Percentiles rank a stretch among this genome's conserved stretches.
Evolutionary conservation across 306 rosid genomes (phyloP).

Genomic region (Dalbergia cultrata): DNA sequence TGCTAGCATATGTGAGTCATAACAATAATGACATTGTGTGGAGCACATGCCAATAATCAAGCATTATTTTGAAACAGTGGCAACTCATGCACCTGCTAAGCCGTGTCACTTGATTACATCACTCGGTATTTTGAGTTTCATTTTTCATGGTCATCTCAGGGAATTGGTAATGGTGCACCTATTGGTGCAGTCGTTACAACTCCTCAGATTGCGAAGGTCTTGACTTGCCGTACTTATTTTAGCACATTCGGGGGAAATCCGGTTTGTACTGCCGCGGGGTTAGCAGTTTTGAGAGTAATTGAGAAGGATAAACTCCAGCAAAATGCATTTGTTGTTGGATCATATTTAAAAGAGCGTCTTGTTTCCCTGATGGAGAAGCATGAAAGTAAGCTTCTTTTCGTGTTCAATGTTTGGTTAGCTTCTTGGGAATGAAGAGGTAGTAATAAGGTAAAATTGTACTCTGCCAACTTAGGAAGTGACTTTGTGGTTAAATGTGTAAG

Average conservation of each 20-base stretch:
- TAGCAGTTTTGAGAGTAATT: conserved; percentile 59
- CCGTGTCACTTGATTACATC: conserved; percentile 17
- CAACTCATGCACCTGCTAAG: conserved; percentile 1
- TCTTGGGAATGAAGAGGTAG: not conserved
- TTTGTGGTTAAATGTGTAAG: too few relatives aligned
- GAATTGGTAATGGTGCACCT: conserved; percentile 64
- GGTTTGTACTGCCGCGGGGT: conserved; percentile 55
- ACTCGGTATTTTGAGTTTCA: conserved; percentile 17
- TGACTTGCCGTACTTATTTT: conserved; percentile 45
- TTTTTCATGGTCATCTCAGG: conserved; percentile 44
- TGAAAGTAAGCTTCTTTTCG: conserved; percentile 45
- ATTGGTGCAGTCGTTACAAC: conserved; percentile 64
- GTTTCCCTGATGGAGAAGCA: conserved; percentile 55
- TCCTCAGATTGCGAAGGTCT: conserved; percentile 56
- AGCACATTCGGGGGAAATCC: conserved; percentile 66
- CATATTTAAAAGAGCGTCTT: conserved; percentile 54
- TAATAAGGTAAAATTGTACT: too few relatives aligned
- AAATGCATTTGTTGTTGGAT: conserved; percentile 54
- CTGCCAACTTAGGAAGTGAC: too few relatives aligned
- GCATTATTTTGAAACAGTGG: not conserved
- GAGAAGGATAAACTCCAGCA: conserved; percentile 59
- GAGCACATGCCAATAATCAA: not conserved
- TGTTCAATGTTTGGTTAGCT: conserved; percentile 1
- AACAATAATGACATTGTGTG: not conserved
- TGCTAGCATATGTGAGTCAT: not conserved